Conservation (phyloP, 306 rosid species). For the Begonia loranthoides region DNA sequence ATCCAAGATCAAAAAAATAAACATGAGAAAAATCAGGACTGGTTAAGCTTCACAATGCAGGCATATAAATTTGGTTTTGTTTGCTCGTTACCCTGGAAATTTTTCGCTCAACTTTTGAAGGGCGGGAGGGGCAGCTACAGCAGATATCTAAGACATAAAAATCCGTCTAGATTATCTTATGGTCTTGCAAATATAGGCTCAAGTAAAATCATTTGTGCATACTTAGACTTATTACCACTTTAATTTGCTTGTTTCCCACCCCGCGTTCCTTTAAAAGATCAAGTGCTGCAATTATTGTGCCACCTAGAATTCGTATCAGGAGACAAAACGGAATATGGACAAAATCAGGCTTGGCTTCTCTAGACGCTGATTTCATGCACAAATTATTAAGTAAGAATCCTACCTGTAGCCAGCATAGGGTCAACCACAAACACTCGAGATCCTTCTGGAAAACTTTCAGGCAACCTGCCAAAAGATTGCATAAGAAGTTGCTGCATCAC, state of each 20-base stretch:
- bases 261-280: slow-evolving; percentile 65
- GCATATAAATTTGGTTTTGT: background rate
- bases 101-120: slow-evolving; percentile 86
- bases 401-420: slow-evolving; percentile 96
- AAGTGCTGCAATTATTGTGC: slow-evolving; percentile 74
- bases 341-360: background rate
- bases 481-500: background rate
- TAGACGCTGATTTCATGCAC: no score
- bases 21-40: background rate
- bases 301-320: slow-evolving; percentile 41
- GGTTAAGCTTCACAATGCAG: background rate
- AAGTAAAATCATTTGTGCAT: background rate
- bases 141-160: slow-evolving; percentile 56
- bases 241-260: slow-evolving; percentile 54
- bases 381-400: no score
- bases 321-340: background rate
- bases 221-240: slow-evolving; percentile 47
- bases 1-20: background rate
- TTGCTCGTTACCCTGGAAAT: slow-evolving; percentile 68
- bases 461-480: slow-evolving; percentile 38
- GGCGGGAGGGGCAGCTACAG: slow-evolving; percentile 88
- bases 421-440: slow-evolving; percentile 74
- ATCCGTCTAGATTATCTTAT: background rate
- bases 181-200: background rate
- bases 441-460: slow-evolving; percentile 57